phyloP scores from a whole-genome alignment of 495 filamentous ascomycete genomes.

The Jackrogersella multiformis region DNA sequence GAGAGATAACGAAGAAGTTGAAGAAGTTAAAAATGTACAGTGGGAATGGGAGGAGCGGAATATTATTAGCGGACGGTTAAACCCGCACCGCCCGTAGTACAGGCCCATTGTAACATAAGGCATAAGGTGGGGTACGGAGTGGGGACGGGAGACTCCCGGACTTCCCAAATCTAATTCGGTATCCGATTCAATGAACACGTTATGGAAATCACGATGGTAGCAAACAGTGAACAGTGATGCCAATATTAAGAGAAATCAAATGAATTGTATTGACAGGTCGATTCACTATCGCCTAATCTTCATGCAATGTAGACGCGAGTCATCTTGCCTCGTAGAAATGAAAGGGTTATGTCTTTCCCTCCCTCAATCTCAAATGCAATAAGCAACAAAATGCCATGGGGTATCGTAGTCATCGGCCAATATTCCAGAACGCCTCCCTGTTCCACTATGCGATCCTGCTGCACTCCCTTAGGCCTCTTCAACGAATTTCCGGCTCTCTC shows the following conservation, averaged over 20 bases:
- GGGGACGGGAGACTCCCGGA: too few species aligned
- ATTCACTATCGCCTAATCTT: too few species aligned
- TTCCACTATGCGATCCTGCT: neutral
- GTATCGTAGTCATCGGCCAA: slow-evolving; percentile 30
- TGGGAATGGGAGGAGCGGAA: neutral
- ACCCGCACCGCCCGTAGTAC: slow-evolving; percentile 10
- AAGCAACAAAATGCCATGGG: slow-evolving; percentile 12
- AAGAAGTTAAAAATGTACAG: neutral
- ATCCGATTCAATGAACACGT: too few species aligned
- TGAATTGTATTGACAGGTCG: neutral
- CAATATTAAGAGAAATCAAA: too few species aligned
- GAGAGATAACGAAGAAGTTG: neutral
- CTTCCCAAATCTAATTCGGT: too few species aligned
- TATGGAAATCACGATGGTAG: too few species aligned
- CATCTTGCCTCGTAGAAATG: neutral
- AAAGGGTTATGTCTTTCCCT: neutral
- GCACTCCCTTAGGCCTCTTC: neutral
- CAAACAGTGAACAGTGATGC: too few species aligned
- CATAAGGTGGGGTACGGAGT: too few species aligned
- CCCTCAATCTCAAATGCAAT: too few species aligned
- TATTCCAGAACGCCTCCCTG: slow-evolving; percentile 29
- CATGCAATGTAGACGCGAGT: too few species aligned
- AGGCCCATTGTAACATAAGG: too few species aligned
- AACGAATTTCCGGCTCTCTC: slow-evolving; percentile 58
- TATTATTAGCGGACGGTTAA: slow-evolving; percentile 16